Conservation (phyloP, 441 rosid species). For the Sinapis alba region DNA sequence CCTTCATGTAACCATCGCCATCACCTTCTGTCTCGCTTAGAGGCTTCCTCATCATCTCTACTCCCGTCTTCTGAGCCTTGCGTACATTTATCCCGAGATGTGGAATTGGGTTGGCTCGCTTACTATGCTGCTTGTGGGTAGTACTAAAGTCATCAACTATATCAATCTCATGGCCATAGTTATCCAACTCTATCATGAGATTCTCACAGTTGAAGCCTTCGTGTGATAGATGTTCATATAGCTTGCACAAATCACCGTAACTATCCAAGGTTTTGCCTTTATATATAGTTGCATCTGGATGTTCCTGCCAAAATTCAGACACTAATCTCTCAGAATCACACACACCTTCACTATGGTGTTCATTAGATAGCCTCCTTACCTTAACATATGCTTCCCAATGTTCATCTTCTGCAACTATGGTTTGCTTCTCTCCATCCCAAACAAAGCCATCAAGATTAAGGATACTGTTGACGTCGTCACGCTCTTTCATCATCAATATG, state of each 20-base stretch:
- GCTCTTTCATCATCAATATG: slow-evolving; percentile 65
- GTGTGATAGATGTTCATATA: slow-evolving; percentile 45
- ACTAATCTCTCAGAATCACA: background rate
- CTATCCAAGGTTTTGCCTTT: slow-evolving; percentile 50
- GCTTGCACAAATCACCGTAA: slow-evolving; percentile 57
- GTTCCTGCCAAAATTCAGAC: slow-evolving; percentile 55
- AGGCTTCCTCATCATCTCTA: slow-evolving; percentile 46
- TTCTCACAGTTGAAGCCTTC: slow-evolving; percentile 38
- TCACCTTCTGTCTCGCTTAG: slow-evolving; percentile 30
- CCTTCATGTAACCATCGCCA: slow-evolving; percentile 19
- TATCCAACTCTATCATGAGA: slow-evolving; percentile 39
- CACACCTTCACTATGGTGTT: background rate
- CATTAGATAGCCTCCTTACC: slow-evolving; percentile 42
- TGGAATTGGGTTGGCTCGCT: slow-evolving; percentile 38
- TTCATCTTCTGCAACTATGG: slow-evolving; percentile 54
- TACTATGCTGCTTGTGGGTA: slow-evolving; percentile 46
- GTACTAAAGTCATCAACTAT: slow-evolving; percentile 36
- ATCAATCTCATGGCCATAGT: slow-evolving; percentile 38
- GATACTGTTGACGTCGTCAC: slow-evolving; percentile 57
- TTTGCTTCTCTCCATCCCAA: slow-evolving; percentile 70
- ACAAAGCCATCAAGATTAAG: slow-evolving; percentile 54
- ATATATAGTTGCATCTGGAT: slow-evolving; percentile 59
- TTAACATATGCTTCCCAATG: slow-evolving; percentile 66
- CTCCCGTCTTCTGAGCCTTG: slow-evolving; percentile 53
- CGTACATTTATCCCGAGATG: slow-evolving; percentile 22